A percentile compares a stretch with the other conserved stretches of the same genome.
phyloP scores from a whole-genome alignment of 306 rosid genomes.

The Erythrophleum fordii region DNA sequence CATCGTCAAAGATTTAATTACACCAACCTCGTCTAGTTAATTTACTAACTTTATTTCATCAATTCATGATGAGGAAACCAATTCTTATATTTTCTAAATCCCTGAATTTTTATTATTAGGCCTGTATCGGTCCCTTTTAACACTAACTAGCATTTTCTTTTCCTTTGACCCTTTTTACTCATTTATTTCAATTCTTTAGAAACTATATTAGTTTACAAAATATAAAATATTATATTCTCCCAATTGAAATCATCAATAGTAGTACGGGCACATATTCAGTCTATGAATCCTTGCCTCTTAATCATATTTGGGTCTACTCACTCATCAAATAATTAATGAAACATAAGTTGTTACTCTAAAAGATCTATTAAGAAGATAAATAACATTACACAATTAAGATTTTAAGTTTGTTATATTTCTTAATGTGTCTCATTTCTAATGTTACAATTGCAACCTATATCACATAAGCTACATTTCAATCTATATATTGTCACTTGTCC shows the following conservation, averaged over 20 bases:
- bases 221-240: too few species aligned
- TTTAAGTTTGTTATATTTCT: not conserved
- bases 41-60: too few species aligned
- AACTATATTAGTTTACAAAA: too few species aligned
- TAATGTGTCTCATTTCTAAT: conserved; percentile 21
- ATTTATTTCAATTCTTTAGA: too few species aligned
- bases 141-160: too few species aligned
- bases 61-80: too few species aligned
- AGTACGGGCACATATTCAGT: conserved; percentile 55
- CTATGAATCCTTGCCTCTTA: conserved; percentile 57
- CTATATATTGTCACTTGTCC: not conserved
- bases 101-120: too few species aligned
- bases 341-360: conserved; percentile 1
- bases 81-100: too few species aligned
- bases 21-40: too few species aligned
- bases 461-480: not conserved
- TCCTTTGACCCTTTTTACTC: too few species aligned
- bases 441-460: not conserved
- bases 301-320: conserved; percentile 31
- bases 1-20: too few species aligned
- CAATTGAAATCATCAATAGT: conserved; percentile 63
- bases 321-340: conserved; percentile 19
- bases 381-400: conserved; percentile 12
- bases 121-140: too few species aligned
- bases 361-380: conserved; percentile 23